Evolutionary conservation across 2,329 filamentous ascomycete species (phyloP).

Genomic region (Salinomyces thailandicus): DNA sequence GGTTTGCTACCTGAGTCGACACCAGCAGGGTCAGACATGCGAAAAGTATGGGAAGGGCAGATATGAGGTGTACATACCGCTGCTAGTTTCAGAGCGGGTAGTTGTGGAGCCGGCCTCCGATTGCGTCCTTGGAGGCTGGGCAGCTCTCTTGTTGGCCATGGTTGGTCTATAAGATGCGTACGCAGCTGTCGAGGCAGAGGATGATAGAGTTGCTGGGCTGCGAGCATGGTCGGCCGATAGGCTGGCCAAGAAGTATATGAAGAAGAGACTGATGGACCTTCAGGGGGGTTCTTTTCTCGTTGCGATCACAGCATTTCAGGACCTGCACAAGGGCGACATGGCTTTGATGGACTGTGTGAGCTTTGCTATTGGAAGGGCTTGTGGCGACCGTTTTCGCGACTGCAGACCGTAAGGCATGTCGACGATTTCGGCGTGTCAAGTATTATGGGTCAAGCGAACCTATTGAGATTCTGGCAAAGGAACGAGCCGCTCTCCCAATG

Average conservation of each 20-base stretch:
- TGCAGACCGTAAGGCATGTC: slow-evolving; percentile 13
- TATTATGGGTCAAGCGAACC: slow-evolving; percentile 3
- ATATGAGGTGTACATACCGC: slow-evolving; percentile 12
- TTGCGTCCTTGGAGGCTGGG: slow-evolving; percentile 23
- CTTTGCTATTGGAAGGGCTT: slow-evolving; percentile 20
- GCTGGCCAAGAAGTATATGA: slow-evolving; percentile 6
- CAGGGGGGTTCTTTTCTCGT: slow-evolving; percentile 18
- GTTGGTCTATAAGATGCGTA: not conserved
- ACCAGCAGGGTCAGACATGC: slow-evolving; percentile 11
- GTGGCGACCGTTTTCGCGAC: slow-evolving; percentile 21
- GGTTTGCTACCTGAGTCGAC: slow-evolving; percentile 16
- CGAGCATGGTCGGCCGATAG: not conserved
- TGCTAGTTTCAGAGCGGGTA: slow-evolving; percentile 18
- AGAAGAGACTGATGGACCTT: slow-evolving; percentile 7
- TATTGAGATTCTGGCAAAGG: slow-evolving; percentile 12
- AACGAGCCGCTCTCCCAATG: slow-evolving; percentile 15
- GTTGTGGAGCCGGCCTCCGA: slow-evolving; percentile 15
- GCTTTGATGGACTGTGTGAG: slow-evolving; percentile 19
- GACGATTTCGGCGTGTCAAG: not conserved
- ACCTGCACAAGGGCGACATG: slow-evolving; percentile 17
- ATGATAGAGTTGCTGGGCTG: not conserved
- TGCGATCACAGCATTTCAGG: slow-evolving; percentile 14
- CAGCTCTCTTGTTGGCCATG: slow-evolving; percentile 18
- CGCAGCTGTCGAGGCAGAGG: not conserved
- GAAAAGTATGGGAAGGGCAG: slow-evolving; percentile 4